These are phyloP conservation scores for Hysterium pulicare DNA, from an alignment of 2,329 filamentous ascomycete genomes.

Conservation along the genomic window DNA sequence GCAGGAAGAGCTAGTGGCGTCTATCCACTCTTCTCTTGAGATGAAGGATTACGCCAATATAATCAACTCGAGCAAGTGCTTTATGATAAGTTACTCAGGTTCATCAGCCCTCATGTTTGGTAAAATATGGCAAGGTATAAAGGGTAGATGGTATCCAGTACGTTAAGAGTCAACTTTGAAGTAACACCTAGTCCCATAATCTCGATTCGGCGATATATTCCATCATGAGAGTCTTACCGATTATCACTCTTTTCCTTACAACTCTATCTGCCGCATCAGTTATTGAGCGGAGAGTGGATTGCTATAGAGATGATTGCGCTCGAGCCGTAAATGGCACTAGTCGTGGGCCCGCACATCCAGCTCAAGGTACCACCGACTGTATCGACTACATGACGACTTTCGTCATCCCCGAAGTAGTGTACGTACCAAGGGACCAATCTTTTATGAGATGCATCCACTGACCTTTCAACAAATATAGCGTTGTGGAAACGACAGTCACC, in stretches of 20 bases:
- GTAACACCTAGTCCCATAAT: no score
- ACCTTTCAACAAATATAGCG: slow-evolving; percentile 2
- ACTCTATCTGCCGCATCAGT: slow-evolving; percentile 13
- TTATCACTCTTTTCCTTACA: slow-evolving; percentile 9
- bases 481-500: background rate
- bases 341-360: slow-evolving; percentile 11
- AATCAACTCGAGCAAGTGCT: no score
- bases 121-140: no score
- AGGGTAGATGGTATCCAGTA: no score
- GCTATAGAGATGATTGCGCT: slow-evolving; percentile 22
- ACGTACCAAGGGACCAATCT: slow-evolving; percentile 3
- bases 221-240: slow-evolving; percentile 23
- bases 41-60: no score
- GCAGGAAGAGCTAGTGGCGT: no score
- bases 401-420: background rate
- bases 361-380: slow-evolving; percentile 18
- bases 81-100: no score
- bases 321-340: slow-evolving; percentile 21
- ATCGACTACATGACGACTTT: slow-evolving; percentile 21
- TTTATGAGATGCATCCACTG: slow-evolving; percentile 1
- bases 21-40: no score
- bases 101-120: no score
- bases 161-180: no score
- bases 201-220: no score
- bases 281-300: slow-evolving; percentile 18